Evolutionary conservation across 2,329 filamentous ascomycete species (phyloP), one percentile per base, ranked within the genome.

Genomic region (Diaporthe amygdali): DNA sequence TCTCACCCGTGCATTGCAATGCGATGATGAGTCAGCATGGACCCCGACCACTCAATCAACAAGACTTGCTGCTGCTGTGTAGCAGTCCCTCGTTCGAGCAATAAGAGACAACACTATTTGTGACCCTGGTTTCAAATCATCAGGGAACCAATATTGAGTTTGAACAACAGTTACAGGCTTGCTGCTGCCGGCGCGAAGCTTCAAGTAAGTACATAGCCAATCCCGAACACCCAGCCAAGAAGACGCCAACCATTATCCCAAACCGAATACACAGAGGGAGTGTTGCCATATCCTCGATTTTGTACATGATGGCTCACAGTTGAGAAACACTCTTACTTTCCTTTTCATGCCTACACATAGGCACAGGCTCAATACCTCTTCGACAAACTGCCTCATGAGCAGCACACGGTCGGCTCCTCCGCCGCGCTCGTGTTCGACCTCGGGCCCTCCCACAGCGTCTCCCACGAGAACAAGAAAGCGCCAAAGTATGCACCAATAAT

Each of bases 401-500:
- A 72, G 20, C 59, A 72, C n/a, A 72, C 20, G 7, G 68, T 72
- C 8, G 71, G 49, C 51, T 71, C 68, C 32, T 61, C 32, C 9
- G 41, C 37, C 10, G 61, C 68, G 41, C 68, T 68, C 10, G 71
- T 71, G 22, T 54, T 52, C 17, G 46, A 32, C 20, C 47, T 39
- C 30, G 39, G 17, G 17, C 46, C 61, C 15, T 46, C 15, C 22
- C 20, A 56, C 7, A 44, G 39, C 10, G 55, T 41, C 27, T 49
- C 49, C 46, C 37, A 52, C 12, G 34, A 54, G 22, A 52, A 69
- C 5, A 56, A 77, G 74, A 95, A 94, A 15, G 88, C 86, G 20
- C 94, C 94, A 6, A 95, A 70, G 74, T 90, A 94, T 0, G 92
- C 90, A 1, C 94, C 94, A 69, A 96, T 88, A 73, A 96, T 89